Evolutionary conservation across 768 basidiomycete species (phyloP), one percentile per base, ranked within the genome.

Genomic region (Cytidiella melzeri): DNA sequence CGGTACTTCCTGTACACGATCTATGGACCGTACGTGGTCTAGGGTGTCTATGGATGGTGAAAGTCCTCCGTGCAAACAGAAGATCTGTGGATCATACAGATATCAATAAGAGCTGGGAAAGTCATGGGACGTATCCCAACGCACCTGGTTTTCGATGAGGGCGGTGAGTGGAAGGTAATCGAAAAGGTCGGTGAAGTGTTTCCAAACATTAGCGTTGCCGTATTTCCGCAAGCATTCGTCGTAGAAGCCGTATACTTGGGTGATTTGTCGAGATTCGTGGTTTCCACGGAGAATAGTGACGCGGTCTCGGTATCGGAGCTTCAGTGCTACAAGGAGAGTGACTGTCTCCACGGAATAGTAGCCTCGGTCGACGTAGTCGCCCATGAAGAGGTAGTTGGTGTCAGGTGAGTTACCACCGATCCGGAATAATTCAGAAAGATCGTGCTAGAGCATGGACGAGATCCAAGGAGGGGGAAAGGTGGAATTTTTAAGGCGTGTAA

Each of bases 351-450:
- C 95, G 18, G 93, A 96, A 72, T 97, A 98, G 76, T 97, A 99
- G 18, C 95, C 95, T 63, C 94, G 84, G 73, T 97, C 96, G 60
- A 98, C 96, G 66, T 97, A 99, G 75, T 99, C 96, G 24, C 96
- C 96, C 96, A 99, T 99, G 76, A 98, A 99, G 61, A 99, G 87
- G 69, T 99, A 99, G 72, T 97, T 99, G 57, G 96, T 99, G 69
- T 96, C 93, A 39, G 96, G 96, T 12, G 92, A 95, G 72, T 96
- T 95, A 43, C 96, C 96, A 46, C 96, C 96, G 64, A 98, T 97
- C 48, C 94, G 85, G 72, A 99, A 97, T 37, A 98, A 85, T 67
- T 99, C 96, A 50, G 93, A 95, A 48, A 99, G 87, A 75, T 99
- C 96, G 71, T 99, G 96, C 95, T 99, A n/a, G 47, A 48, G 53